phyloP scores from a whole-genome alignment of 1,284 basidiomycete species.

The Tremellales sp. region DNA sequence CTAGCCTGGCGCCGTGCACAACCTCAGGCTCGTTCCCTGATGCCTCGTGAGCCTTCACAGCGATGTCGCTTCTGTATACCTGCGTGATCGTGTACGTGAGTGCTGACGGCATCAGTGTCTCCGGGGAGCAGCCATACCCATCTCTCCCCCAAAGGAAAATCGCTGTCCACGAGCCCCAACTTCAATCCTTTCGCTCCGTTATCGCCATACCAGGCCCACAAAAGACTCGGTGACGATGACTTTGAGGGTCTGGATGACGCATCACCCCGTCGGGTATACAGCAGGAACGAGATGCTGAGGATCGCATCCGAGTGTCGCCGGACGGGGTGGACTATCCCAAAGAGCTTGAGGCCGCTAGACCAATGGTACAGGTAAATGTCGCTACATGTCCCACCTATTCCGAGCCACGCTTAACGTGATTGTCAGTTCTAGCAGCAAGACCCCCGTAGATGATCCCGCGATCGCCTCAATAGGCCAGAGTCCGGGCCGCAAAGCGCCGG shows the following conservation, averaged over 20 bases:
- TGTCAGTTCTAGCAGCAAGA: neutral
- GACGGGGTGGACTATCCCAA: slow-evolving; percentile 10
- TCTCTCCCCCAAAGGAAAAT: slow-evolving; percentile 17
- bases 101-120: no score
- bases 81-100: no score
- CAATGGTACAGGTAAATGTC: slow-evolving; percentile 33
- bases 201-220: slow-evolving; percentile 36
- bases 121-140: no score
- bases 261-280: slow-evolving; percentile 15
- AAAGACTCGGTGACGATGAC: slow-evolving; percentile 12
- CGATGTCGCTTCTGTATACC: no score
- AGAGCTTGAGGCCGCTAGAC: slow-evolving; percentile 19
- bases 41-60: no score
- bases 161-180: slow-evolving; percentile 20
- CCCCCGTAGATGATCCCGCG: slow-evolving; percentile 34
- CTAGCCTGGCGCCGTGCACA: no score
- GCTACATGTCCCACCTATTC: neutral
- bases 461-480: slow-evolving; percentile 35
- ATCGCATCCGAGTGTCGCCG: slow-evolving; percentile 16
- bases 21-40: no score
- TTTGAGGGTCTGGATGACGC: neutral
- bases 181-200: slow-evolving; percentile 43
- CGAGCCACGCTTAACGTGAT: neutral
- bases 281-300: slow-evolving; percentile 16
- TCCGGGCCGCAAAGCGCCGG: slow-evolving; percentile 16